Conservation (phyloP, 2,329 filamentous ascomycete genomes). For the Exophiala sideris region DNA sequence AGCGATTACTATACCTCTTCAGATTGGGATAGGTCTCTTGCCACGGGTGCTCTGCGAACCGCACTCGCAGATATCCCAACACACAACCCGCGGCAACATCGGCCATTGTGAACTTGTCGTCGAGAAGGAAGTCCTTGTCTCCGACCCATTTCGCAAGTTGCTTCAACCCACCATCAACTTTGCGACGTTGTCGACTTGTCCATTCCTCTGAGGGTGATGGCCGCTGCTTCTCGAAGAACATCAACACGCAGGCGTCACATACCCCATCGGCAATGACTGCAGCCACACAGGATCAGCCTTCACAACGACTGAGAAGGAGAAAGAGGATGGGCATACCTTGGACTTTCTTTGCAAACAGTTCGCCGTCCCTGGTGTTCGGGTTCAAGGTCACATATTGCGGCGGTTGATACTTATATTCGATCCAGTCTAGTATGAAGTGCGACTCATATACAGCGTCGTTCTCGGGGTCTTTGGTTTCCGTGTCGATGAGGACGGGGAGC, state of each 20-base stretch:
- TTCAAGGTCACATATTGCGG: too few species aligned
- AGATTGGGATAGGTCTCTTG: slow-evolving; percentile 33
- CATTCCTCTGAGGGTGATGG: slow-evolving; percentile 33
- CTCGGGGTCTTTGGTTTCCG: too few species aligned
- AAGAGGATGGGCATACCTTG: too few species aligned
- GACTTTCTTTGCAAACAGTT: too few species aligned
- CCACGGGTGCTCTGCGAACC: slow-evolving; percentile 27
- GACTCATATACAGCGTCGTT: too few species aligned
- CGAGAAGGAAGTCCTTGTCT: slow-evolving; percentile 31
- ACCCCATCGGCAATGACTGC: slow-evolving; percentile 25
- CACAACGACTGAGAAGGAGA: too few species aligned
- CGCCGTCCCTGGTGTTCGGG: too few species aligned
- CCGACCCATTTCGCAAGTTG: slow-evolving; percentile 31
- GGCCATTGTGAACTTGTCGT: slow-evolving; percentile 33
- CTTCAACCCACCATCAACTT: slow-evolving; percentile 35
- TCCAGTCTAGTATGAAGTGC: too few species aligned
- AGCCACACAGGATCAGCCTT: too few species aligned
- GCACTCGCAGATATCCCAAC: slow-evolving; percentile 36
- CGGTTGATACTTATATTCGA: too few species aligned
- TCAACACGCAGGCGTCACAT: slow-evolving; percentile 38
- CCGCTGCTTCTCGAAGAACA: slow-evolving; percentile 36
- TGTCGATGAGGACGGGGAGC: too few species aligned
- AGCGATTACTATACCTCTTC: slow-evolving; percentile 31
- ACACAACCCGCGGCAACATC: slow-evolving; percentile 36
- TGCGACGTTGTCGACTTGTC: slow-evolving; percentile 35